These are phyloP conservation scores for Eremothecium cymbalariae DNA, from an alignment of 1,139 yeast genomes.

Conservation along the genomic window DNA sequence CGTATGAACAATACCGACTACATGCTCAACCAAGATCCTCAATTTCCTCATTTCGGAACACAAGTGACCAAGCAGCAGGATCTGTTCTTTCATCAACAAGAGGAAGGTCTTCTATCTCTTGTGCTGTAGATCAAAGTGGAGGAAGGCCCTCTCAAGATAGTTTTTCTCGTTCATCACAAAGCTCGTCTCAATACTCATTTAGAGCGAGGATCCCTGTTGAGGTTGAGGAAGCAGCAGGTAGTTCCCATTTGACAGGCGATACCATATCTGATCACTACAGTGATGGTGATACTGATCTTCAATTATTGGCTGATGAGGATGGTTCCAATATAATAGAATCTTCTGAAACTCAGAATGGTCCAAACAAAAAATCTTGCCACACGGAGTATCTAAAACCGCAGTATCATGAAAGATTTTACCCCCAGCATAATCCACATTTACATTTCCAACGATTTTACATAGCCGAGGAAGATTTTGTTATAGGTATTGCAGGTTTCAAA, in stretches of 20 bases:
- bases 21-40: constrained; percentile 28
- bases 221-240: constrained; percentile 28
- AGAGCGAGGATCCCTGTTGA: constrained; percentile 40
- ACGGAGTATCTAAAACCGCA: constrained; percentile 30
- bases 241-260: constrained; percentile 17
- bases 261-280: constrained; percentile 18
- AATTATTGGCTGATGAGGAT: constrained; percentile 24
- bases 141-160: constrained; percentile 7
- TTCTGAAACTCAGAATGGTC: constrained; percentile 17
- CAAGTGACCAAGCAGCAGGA: constrained; percentile 8
- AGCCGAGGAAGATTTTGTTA: constrained; percentile 89
- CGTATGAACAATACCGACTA: constrained; percentile 39
- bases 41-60: constrained; percentile 23
- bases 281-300: constrained; percentile 11
- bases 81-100: constrained; percentile 12
- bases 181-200: constrained; percentile 34
- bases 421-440: constrained; percentile 38
- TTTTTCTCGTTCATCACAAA: constrained; percentile 31
- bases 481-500: constrained; percentile 86
- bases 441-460: constrained; percentile 75
- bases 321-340: constrained; percentile 21
- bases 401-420: constrained; percentile 38
- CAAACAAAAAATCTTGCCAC: constrained; percentile 17
- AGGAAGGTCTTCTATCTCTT: constrained; percentile 12
- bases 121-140: constrained; percentile 11